Conservation (phyloP, 495 filamentous ascomycete genomes). For the Penicillium macrosclerotiorum region DNA sequence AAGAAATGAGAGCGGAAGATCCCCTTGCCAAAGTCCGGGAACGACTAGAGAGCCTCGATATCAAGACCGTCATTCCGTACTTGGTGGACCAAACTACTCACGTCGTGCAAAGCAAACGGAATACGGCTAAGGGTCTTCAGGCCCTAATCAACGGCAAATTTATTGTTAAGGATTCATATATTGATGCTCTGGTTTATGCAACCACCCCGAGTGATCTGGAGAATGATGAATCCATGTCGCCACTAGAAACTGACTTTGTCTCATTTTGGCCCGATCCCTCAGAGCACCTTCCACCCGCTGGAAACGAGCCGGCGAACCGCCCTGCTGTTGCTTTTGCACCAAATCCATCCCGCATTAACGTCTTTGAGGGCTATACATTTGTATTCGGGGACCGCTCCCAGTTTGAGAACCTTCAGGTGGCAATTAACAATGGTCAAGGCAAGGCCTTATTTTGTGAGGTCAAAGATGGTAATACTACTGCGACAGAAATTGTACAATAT, state of each 20-base stretch:
- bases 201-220: slow-evolving; percentile 50
- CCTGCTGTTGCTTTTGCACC: slow-evolving; percentile 66
- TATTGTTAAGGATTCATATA: slow-evolving; percentile 74
- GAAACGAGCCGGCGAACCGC: slow-evolving; percentile 68
- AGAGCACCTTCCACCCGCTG: slow-evolving; percentile 68
- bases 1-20: slow-evolving; percentile 68
- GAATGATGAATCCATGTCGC: slow-evolving; percentile 54
- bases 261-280: slow-evolving; percentile 73
- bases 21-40: slow-evolving; percentile 58
- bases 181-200: slow-evolving; percentile 72
- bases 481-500: slow-evolving; percentile 73
- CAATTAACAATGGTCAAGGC: slow-evolving; percentile 76
- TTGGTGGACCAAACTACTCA: slow-evolving; percentile 73
- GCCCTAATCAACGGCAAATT: slow-evolving; percentile 81
- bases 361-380: slow-evolving; percentile 88
- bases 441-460: slow-evolving; percentile 71
- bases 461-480: slow-evolving; percentile 60
- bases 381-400: slow-evolving; percentile 81
- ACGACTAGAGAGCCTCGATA: slow-evolving; percentile 75
- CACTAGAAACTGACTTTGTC: slow-evolving; percentile 82
- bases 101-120: slow-evolving; percentile 84
- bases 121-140: slow-evolving; percentile 81
- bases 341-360: slow-evolving; percentile 56
- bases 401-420: slow-evolving; percentile 68
- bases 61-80: slow-evolving; percentile 78